phyloP scores from a whole-genome alignment of 768 basidiomycete species.

The Nevesoporus exiguus region DNA sequence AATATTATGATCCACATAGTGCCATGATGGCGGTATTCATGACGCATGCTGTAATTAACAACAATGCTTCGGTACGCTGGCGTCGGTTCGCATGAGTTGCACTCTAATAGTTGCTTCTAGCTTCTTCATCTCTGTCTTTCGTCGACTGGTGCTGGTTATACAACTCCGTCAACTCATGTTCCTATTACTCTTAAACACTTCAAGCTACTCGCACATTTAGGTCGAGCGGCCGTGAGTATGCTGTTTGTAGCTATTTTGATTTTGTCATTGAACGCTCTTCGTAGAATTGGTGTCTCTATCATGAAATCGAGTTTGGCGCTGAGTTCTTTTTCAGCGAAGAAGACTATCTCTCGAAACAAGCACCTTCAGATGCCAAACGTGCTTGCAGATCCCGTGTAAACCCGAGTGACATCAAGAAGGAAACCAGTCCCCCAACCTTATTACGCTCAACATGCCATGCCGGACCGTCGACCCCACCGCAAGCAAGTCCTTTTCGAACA shows the following conservation, averaged over 20 bases:
- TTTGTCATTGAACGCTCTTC: slow-evolving; percentile 1
- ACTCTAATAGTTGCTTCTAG: slow-evolving; percentile 27
- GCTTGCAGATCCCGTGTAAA: slow-evolving; percentile 26
- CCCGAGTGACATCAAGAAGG: slow-evolving; percentile 39
- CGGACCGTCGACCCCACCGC: slow-evolving; percentile 13
- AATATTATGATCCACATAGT: slow-evolving; percentile 53
- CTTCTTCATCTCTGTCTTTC: slow-evolving; percentile 47
- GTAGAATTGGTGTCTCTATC: slow-evolving; percentile 53
- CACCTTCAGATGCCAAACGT: slow-evolving; percentile 22
- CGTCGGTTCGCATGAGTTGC: not conserved
- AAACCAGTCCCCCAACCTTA: slow-evolving; percentile 33
- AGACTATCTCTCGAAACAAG: slow-evolving; percentile 52
- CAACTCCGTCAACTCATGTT: slow-evolving; percentile 38
- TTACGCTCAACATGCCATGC: slow-evolving; percentile 22
- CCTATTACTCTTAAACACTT: slow-evolving; percentile 78
- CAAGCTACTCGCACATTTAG: slow-evolving; percentile 65
- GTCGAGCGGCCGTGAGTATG: slow-evolving; percentile 52
- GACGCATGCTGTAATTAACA: slow-evolving; percentile 71
- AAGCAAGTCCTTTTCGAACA: slow-evolving; percentile 18
- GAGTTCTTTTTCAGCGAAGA: slow-evolving; percentile 69
- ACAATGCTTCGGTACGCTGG: slow-evolving; percentile 38
- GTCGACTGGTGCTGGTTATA: slow-evolving; percentile 20
- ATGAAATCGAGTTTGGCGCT: slow-evolving; percentile 61
- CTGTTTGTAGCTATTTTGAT: not conserved
- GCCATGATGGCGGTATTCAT: slow-evolving; percentile 63